phyloP scores from a whole-genome alignment of 441 rosid genomes.

The Rhodomyrtus psidioides region DNA sequence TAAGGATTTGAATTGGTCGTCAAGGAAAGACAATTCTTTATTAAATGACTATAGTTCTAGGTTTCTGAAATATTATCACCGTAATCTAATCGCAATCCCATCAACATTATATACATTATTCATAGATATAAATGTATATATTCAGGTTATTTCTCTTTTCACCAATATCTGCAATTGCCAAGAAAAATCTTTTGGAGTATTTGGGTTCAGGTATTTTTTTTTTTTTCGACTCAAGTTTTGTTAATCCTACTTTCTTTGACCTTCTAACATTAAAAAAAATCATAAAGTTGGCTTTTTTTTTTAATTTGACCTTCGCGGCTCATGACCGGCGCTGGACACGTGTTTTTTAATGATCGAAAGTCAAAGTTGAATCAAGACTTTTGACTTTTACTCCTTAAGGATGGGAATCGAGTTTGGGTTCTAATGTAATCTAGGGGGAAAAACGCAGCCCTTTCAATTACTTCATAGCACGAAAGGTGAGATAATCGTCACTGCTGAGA shows the following conservation, averaged over 20 bases:
- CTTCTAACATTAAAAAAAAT: not conserved
- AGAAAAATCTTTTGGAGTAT: not conserved
- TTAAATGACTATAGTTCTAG: not conserved
- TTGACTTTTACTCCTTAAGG: not conserved
- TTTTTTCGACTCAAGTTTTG: not conserved
- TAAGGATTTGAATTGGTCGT: not conserved
- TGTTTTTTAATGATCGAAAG: not conserved
- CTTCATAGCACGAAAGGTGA: not conserved
- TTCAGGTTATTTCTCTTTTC: not conserved
- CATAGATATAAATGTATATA: not conserved
- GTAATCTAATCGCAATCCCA: not conserved
- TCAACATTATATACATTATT: not conserved
- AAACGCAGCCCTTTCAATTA: not conserved
- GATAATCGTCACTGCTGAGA: not conserved
- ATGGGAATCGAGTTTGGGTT: not conserved
- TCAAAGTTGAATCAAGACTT: not conserved
- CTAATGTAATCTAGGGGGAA: not conserved
- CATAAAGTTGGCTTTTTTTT: not conserved
- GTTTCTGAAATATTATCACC: not conserved
- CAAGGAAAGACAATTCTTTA: not conserved
- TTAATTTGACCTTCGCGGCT: not conserved
- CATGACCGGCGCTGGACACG: not conserved
- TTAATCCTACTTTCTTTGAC: not conserved
- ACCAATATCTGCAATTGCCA: not conserved
- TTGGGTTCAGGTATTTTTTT: not conserved